phyloP scores from a whole-genome alignment of 129 eudicot genomes.

The Escallonia rubra region DNA sequence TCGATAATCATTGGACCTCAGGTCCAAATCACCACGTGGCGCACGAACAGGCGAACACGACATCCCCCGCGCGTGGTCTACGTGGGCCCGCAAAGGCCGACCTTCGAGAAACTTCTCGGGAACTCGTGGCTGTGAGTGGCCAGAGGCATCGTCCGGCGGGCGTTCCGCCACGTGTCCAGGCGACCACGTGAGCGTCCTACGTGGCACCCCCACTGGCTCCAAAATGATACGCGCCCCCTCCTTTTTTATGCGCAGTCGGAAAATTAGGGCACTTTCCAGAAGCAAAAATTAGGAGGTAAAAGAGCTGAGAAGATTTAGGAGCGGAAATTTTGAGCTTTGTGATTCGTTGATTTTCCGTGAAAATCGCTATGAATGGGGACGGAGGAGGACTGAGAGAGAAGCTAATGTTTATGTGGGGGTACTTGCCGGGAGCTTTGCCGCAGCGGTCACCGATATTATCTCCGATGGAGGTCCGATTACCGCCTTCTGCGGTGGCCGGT shows the following conservation, averaged over 20 bases:
- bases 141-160: conserved; percentile 37
- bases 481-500: conserved; percentile 44
- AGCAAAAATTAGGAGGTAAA: not conserved
- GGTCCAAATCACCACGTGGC: conserved; percentile 14
- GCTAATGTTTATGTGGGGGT: conserved; percentile 87
- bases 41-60: conserved; percentile 5
- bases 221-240: conserved; percentile 52
- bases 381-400: conserved; percentile 39
- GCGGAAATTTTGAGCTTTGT: not conserved
- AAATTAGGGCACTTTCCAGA: conserved; percentile 39
- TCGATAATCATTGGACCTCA: not conserved
- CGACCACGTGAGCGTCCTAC: conserved; percentile 60
- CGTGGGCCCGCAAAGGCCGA: conserved; percentile 8
- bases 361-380: conserved; percentile 46
- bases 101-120: conserved; percentile 74
- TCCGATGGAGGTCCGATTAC: conserved; percentile 64
- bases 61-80: conserved; percentile 9
- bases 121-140: conserved; percentile 57
- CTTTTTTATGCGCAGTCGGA: conserved; percentile 7
- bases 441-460: conserved; percentile 82
- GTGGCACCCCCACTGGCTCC: conserved; percentile 47
- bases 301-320: not conserved
- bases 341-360: conserved; percentile 4
- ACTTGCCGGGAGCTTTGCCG: conserved; percentile 92
- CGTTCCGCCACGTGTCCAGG: conserved; percentile 49